phyloP scores from a whole-genome alignment of 2,329 filamentous ascomycete genomes.

The Fusarium incarnatum region DNA sequence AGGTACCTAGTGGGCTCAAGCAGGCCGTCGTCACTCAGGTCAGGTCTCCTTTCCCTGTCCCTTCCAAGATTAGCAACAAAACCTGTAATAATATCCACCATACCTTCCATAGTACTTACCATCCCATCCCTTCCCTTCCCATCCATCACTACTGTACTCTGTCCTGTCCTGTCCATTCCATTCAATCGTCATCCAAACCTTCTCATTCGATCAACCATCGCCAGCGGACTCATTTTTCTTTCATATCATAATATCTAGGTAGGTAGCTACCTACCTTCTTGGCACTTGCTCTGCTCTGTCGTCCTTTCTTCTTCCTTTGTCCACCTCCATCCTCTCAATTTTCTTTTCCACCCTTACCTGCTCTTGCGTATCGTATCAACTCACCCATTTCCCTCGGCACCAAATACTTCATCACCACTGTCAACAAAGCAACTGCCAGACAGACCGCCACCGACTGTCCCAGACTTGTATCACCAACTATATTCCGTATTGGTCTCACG shows the following conservation, averaged over 20 bases:
- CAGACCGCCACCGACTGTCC: slow-evolving; percentile 11
- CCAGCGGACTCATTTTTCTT: not conserved
- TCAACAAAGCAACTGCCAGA: slow-evolving; percentile 27
- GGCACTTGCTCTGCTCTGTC: not conserved
- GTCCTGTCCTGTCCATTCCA: not conserved
- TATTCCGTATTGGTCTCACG: slow-evolving; percentile 21
- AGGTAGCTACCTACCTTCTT: not conserved
- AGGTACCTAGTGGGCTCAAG: too few relatives aligned
- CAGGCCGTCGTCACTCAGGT: not conserved
- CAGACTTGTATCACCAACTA: slow-evolving; percentile 32
- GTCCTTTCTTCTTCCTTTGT: slow-evolving; percentile 1
- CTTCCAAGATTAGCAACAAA: slow-evolving; percentile 1
- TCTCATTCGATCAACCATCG: slow-evolving; percentile 5
- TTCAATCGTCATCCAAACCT: slow-evolving; percentile 21
- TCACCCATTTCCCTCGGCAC: not conserved
- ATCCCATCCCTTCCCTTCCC: slow-evolving; percentile 11
- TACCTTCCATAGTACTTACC: not conserved
- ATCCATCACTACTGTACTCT: not conserved
- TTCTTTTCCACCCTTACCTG: not conserved
- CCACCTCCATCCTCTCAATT: not conserved
- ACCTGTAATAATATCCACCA: not conserved
- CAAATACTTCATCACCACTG: slow-evolving; percentile 11
- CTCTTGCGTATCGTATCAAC: not conserved
- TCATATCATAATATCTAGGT: slow-evolving; percentile 10
- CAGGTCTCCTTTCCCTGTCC: not conserved